Base-by-base conservation (phyloP, 495 filamentous ascomycete genomes). In the Aspergillus cristatus region DNA sequence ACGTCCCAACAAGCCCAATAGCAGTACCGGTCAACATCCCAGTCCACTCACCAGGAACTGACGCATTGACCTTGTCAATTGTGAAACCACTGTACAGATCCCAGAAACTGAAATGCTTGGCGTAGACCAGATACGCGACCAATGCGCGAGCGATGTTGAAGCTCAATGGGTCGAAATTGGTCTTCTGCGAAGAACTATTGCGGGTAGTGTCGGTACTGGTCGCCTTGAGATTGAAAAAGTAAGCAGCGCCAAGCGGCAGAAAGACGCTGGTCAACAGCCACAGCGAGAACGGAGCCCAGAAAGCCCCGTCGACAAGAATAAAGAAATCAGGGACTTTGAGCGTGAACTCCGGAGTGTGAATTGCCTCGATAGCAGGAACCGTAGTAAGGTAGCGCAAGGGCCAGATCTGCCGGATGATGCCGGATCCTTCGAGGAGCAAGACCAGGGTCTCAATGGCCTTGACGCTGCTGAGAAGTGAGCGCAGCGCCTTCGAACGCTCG, bases 71-170 rank as follows among this genome's bases (percentile, higher is more conserved):
- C 34, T 71, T 70, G 5, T 60, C 61, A 6, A 89, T 69, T 6
- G 75, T 68, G 12, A 64, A 64, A 4, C 66, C 54, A 43, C 71
- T 68, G 35, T 82, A 72, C 20, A 78, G 46, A 12, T 78, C 79
- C 46, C 74, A 72, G 46, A 84, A 81, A 14, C 70, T 74, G 41
- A 78, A 75, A n/a, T 71, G 72, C 41, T 80, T 74, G 14, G 70
- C 75, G 48, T 89, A 94, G 7, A 94, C 79, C 3, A 86, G 62
- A 54, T 82, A 93, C 7, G 83, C 76, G 29, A 86, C 52, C 40
- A 95, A 43, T 1, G 80, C 88, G 68, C 93, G 94, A 48, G 75
- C 76, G 36, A 95, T 76, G 60, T 87, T 91, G 58, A 90, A 98
- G 38, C 78, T 81, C 42, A 96, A 62, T 14, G 89, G 89, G 54